These are phyloP conservation scores for Lycium ferocissimum DNA, from an alignment of 257 asterid species.

Conservation along the genomic window DNA sequence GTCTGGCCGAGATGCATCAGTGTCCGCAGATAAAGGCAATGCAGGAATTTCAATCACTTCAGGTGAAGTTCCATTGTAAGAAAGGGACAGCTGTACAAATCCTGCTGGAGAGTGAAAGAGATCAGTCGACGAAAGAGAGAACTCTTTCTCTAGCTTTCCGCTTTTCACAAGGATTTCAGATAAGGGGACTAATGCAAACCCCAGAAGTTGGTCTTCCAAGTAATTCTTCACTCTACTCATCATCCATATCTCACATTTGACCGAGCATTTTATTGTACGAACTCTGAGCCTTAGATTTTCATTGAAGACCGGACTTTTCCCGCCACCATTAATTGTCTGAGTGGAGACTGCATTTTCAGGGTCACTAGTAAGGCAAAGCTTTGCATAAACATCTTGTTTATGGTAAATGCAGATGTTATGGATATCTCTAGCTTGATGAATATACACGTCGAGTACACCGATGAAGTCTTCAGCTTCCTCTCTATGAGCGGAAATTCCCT, in stretches of 20 bases:
- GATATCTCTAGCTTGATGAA: constrained; percentile 91
- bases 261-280: constrained; percentile 67
- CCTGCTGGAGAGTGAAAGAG: constrained; percentile 99
- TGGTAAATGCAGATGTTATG: constrained; percentile 97
- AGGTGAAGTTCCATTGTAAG: constrained; percentile 70
- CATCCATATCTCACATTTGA: constrained; percentile 98
- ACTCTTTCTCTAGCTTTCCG: constrained; percentile 87
- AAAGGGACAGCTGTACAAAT: constrained; percentile 76
- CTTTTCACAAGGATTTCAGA: constrained; percentile 68
- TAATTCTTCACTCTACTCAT: constrained; percentile 92
- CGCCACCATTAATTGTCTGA: constrained; percentile 88
- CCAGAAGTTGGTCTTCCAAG: constrained; percentile 91
- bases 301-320: constrained; percentile 83
- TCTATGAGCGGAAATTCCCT: constrained; percentile 44
- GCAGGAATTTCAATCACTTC: constrained; percentile 73
- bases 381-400: constrained; percentile 94
- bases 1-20: constrained; percentile 42
- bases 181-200: constrained; percentile 86
- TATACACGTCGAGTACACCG: constrained; percentile 80
- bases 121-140: constrained; percentile 89
- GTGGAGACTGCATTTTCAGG: constrained; percentile 83
- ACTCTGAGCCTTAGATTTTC: constrained; percentile 68
- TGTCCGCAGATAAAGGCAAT: constrained; percentile 44
- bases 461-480: constrained; percentile 48
- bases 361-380: constrained; percentile 78